These are phyloP conservation scores for Phytophthora colocasiae DNA, from an alignment of 352 stramenopile species.

Conservation along the genomic window DNA sequence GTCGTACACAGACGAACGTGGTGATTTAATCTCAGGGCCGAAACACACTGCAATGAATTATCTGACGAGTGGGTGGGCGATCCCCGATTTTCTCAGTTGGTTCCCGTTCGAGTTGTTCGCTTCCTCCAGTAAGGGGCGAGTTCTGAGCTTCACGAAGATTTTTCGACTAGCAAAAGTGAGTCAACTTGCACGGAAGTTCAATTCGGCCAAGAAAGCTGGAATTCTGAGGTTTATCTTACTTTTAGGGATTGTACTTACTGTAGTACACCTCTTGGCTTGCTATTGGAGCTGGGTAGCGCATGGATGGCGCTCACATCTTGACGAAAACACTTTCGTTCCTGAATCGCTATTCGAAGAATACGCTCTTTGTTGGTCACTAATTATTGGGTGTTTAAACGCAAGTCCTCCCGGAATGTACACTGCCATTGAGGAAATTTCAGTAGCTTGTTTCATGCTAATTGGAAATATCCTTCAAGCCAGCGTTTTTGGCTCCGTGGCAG, in stretches of 20 bases:
- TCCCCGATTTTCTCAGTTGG: slow-evolving; percentile 74
- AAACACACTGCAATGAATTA: slow-evolving; percentile 55
- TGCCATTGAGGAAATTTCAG: slow-evolving; percentile 54
- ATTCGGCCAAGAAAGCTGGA: slow-evolving; percentile 72
- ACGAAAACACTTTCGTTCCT: slow-evolving; percentile 35
- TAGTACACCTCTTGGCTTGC: slow-evolving; percentile 63
- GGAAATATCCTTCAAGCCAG: slow-evolving; percentile 74
- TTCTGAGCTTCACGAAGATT: slow-evolving; percentile 72
- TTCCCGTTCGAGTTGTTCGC: slow-evolving; percentile 68
- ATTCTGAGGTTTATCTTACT: slow-evolving; percentile 64
- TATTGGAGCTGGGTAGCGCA: slow-evolving; percentile 68
- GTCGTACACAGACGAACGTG: slow-evolving; percentile 58
- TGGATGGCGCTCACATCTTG: slow-evolving; percentile 51
- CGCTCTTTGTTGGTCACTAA: slow-evolving; percentile 56
- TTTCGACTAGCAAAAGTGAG: slow-evolving; percentile 77
- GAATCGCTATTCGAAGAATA: slow-evolving; percentile 48
- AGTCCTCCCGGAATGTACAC: slow-evolving; percentile 67
- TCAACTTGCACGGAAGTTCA: slow-evolving; percentile 55
- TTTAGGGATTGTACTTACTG: slow-evolving; percentile 58
- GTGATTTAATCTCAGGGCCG: slow-evolving; percentile 58
- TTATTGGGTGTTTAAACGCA: slow-evolving; percentile 70
- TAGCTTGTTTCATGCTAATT: slow-evolving; percentile 76
- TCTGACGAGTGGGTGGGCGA: slow-evolving; percentile 57
- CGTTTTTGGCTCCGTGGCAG: slow-evolving; percentile 72
- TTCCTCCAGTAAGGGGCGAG: slow-evolving; percentile 41